phyloP scores from a whole-genome alignment of 2,329 filamentous ascomycete species.

The Chrysoporthe austroafricana region DNA sequence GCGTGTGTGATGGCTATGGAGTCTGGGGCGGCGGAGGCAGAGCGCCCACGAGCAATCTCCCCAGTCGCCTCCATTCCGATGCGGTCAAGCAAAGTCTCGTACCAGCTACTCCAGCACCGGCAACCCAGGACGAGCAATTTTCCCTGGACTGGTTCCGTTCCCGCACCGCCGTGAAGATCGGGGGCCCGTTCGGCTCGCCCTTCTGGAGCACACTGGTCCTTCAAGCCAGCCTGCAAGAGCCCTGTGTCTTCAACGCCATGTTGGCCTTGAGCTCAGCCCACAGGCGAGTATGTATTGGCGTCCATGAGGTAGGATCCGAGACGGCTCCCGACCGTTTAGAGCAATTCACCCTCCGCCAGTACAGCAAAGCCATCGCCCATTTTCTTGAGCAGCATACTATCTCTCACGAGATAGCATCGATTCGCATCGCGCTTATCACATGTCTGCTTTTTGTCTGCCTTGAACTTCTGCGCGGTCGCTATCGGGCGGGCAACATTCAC shows the following conservation, averaged over 20 bases:
- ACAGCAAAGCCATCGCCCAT: slow-evolving; percentile 42
- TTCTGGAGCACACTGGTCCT: slow-evolving; percentile 46
- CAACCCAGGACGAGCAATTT: slow-evolving; percentile 37
- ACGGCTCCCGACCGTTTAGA: slow-evolving; percentile 28
- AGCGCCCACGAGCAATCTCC: slow-evolving; percentile 1
- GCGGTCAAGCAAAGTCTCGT: neutral
- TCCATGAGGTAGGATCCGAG: slow-evolving; percentile 14
- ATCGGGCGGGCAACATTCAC: slow-evolving; percentile 43
- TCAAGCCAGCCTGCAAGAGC: slow-evolving; percentile 42
- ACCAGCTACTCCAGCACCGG: slow-evolving; percentile 6
- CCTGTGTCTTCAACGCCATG: slow-evolving; percentile 45
- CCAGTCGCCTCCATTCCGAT: slow-evolving; percentile 1
- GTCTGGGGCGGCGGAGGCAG: slow-evolving; percentile 31
- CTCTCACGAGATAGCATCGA: slow-evolving; percentile 30
- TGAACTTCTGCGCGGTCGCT: slow-evolving; percentile 43
- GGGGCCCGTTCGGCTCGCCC: slow-evolving; percentile 40
- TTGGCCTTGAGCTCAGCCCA: slow-evolving; percentile 45
- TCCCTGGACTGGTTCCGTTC: slow-evolving; percentile 49
- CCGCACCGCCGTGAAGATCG: slow-evolving; percentile 42
- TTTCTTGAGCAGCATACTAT: slow-evolving; percentile 35
- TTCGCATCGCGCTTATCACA: slow-evolving; percentile 43
- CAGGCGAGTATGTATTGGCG: slow-evolving; percentile 25
- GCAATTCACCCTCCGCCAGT: slow-evolving; percentile 39
- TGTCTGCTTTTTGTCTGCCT: slow-evolving; percentile 43
- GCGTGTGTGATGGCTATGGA: slow-evolving; percentile 33